phyloP scores from a whole-genome alignment of 2,329 filamentous ascomycete genomes.

The Phialocephala subalpina region DNA sequence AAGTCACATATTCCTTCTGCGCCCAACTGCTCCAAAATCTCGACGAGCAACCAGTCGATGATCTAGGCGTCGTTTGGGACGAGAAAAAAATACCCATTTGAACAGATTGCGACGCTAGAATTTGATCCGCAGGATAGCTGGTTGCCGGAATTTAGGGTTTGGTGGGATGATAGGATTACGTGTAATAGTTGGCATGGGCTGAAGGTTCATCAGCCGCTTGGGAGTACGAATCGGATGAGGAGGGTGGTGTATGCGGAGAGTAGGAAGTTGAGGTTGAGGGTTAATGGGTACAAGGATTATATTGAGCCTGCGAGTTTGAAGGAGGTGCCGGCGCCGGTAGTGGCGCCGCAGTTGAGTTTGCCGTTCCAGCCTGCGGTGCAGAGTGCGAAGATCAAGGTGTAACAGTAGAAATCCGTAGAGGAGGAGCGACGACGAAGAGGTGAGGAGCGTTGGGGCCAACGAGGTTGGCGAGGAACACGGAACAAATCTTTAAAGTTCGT shows the following conservation, averaged over 20 bases:
- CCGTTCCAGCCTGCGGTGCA: conserved; percentile 22
- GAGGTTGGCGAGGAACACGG: too few species aligned
- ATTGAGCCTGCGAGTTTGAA: conserved; percentile 28
- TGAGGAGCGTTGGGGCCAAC: too few species aligned
- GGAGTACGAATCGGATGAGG: conserved; percentile 31
- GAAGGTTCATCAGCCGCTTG: conserved; percentile 29
- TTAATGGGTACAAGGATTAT: conserved; percentile 33
- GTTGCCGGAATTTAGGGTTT: conserved; percentile 29
- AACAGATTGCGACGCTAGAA: conserved; percentile 30
- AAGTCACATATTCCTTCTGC: conserved; percentile 31
- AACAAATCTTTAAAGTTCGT: too few species aligned
- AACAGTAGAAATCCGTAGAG: not conserved
- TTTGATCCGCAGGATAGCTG: conserved; percentile 32
- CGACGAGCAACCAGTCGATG: conserved; percentile 28
- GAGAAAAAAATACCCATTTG: conserved; percentile 28
- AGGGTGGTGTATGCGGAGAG: conserved; percentile 33
- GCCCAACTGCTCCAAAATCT: conserved; percentile 31
- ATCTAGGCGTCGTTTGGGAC: conserved; percentile 28
- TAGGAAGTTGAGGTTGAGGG: conserved; percentile 31
- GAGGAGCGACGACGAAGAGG: too few species aligned
- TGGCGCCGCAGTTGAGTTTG: conserved; percentile 18
- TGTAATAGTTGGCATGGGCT: conserved; percentile 30
- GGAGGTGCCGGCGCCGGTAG: conserved; percentile 25
- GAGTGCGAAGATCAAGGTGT: conserved; percentile 17
- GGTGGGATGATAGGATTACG: conserved; percentile 35